Evolutionary conservation across 345 rosid genomes (phyloP).

Genomic region (Eucalyptus sideroxylon): DNA sequence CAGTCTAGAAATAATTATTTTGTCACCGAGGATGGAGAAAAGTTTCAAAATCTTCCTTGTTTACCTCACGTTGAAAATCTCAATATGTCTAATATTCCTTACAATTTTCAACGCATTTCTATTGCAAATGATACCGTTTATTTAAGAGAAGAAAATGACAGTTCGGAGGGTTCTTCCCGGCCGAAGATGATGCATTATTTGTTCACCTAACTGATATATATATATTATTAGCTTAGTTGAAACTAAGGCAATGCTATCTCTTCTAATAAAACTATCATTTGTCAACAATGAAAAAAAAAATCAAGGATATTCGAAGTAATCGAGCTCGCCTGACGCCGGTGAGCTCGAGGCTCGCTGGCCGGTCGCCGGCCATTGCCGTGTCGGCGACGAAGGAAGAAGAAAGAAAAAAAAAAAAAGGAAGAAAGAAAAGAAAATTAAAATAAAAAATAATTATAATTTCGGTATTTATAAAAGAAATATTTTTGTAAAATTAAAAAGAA

Average conservation of each 20-base stretch:
- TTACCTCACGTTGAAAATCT: neutral
- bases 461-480: no score
- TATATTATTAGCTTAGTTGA: neutral
- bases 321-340: no score
- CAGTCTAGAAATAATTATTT: neutral
- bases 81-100: neutral
- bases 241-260: neutral
- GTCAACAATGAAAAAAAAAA: neutral
- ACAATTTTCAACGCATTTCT: neutral
- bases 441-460: no score
- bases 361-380: no score
- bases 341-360: no score
- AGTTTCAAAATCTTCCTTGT: neutral
- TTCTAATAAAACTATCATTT: neutral
- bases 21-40: neutral
- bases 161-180: neutral
- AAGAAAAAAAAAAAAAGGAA: no score
- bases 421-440: no score
- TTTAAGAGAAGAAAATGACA: neutral
- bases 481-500: no score
- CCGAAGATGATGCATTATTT: neutral
- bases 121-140: neutral
- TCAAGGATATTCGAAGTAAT: neutral
- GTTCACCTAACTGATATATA: neutral
- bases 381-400: no score